Conservation (phyloP, 345 rosid genomes). For the Orychophragmus violaceus region DNA sequence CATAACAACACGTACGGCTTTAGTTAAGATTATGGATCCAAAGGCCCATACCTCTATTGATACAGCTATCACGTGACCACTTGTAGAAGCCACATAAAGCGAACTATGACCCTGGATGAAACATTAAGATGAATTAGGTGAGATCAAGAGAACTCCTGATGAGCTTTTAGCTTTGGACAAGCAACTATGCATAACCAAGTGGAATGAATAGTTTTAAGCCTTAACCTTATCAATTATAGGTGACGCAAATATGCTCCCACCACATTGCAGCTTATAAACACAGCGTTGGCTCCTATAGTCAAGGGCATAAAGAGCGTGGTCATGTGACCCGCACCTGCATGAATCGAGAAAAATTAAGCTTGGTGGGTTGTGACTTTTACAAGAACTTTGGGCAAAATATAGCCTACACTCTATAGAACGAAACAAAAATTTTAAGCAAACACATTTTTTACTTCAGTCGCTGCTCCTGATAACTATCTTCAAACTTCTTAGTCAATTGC, state of each 20-base stretch:
- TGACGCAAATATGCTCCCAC: constrained; percentile 89
- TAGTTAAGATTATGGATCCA: neutral
- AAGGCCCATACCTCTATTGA: constrained; percentile 55
- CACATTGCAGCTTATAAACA: constrained; percentile 62
- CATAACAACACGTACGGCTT: neutral
- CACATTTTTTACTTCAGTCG: neutral
- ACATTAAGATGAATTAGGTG: constrained; percentile 5
- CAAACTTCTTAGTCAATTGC: neutral
- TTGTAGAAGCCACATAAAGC: constrained; percentile 79
- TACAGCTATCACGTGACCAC: constrained; percentile 73
- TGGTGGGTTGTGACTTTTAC: neutral
- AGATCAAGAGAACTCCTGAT: neutral
- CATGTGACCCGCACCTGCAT: constrained; percentile 96
- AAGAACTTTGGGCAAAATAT: neutral
- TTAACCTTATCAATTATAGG: constrained; percentile 88
- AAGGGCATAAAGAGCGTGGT: constrained; percentile 78
- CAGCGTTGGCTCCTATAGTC: constrained; percentile 63
- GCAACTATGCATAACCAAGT: constrained; percentile 9
- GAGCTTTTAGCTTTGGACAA: neutral
- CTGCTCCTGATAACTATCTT: constrained; percentile 1
- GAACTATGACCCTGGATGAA: constrained; percentile 41
- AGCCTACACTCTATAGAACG: neutral
- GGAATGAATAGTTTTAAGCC: constrained; percentile 10
- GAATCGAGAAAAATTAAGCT: constrained; percentile 8
- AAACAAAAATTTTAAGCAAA: neutral